Base-by-base conservation (phyloP, 441 rosid species). In the Euphorbia schlechtendalii region DNA sequence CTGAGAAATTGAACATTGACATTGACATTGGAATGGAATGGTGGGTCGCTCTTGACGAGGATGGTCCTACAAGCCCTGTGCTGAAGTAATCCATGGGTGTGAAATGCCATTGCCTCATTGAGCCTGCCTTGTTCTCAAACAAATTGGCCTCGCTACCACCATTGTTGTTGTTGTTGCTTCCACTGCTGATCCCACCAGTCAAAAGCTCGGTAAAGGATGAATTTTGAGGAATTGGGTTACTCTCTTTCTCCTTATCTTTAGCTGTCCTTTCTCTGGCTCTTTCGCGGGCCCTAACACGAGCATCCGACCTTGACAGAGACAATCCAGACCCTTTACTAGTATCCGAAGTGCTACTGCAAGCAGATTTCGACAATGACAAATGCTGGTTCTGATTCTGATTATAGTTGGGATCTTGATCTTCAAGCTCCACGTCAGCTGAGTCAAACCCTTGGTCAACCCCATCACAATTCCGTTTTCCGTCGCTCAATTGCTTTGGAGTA, bases 301-400 rank as follows among this genome's bases (percentile, higher is more conserved):
- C 48, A 73, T 84, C 98, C 2, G 96, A 76, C 73, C 86, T 74
- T 0, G 92, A 84, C 4, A 90, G 81, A 22, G 98, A 88, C 63
- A 93, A 66, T 9, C 95, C 85, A 1, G 92, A 85, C 56, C 96
- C 89, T 74, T 88, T 93, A 69, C 98, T 90, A 4, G 96, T 93
- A 75, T 93, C 99, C 0, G 99, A 90, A 57, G 81, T 87, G 69
- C 99, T 88, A 57, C 99, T 93, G 62, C 92, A 87, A 74, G 94
- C 98, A 28, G 97, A 86, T 80, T 88, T 92, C 54, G 92, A 84
- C 75, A 87, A 32, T 0, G 90, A 84, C 20, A 70, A 63, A 61
- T 82, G 85, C 75, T 77, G 96, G 38, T 76, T 80, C 71, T 76
- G 92, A 69, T 75, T 78, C 22, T 76, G 81, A 40, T 80, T 76